Conservation (phyloP, 768 basidiomycete genomes). For the Pisolithus tinctorius region DNA sequence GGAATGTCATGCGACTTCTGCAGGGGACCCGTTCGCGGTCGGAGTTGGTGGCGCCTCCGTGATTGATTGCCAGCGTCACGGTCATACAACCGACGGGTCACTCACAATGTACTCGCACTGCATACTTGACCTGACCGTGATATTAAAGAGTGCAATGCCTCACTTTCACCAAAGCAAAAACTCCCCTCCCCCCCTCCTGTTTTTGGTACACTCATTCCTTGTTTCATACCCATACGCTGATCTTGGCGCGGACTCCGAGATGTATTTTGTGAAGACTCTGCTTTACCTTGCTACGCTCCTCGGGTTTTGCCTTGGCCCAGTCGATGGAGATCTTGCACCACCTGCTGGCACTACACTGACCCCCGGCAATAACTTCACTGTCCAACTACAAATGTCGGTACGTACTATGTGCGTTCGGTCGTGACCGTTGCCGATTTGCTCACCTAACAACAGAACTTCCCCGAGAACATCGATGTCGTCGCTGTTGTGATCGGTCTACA, state of each 20-base stretch:
- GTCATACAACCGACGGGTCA: too few species aligned
- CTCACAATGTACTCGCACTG: too few species aligned
- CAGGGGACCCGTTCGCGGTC: too few species aligned
- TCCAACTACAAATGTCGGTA: conserved; percentile 16
- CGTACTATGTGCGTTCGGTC: not conserved
- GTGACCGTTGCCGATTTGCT: not conserved
- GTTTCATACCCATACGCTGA: too few species aligned
- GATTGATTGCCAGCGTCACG: too few species aligned
- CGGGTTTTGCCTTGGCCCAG: conserved; percentile 12
- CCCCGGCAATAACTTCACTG: conserved; percentile 5
- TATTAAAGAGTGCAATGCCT: too few species aligned
- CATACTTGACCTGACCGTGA: too few species aligned
- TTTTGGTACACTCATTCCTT: not conserved
- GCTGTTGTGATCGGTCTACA: conserved; percentile 28
- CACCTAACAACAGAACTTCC: conserved; percentile 9
- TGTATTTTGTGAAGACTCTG: conserved; percentile 10
- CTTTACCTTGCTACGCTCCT: conserved; percentile 11
- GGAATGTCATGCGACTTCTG: too few species aligned
- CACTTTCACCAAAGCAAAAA: not conserved
- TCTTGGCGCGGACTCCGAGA: not conserved
- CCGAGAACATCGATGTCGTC: conserved; percentile 21
- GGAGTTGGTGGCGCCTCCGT: too few species aligned
- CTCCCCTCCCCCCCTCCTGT: not conserved
- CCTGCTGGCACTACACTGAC: conserved; percentile 6
- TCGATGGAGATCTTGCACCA: conserved; percentile 6